Conservation (phyloP, 306 rosid genomes). For the Gleditsia sinensis region DNA sequence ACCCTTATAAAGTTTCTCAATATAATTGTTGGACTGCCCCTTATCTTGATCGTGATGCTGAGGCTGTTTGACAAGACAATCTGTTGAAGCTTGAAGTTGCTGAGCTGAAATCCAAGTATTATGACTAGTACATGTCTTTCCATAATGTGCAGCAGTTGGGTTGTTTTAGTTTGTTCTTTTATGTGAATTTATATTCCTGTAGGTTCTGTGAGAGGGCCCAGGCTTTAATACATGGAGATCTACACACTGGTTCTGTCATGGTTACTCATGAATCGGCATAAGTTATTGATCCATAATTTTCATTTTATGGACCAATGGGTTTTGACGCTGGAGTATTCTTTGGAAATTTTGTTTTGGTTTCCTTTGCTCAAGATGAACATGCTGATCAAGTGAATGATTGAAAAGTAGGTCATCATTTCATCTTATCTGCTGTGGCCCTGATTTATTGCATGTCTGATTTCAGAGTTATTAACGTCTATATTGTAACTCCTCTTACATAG, state of each 20-base stretch:
- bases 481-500: not conserved
- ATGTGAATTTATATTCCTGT: conserved; percentile 25
- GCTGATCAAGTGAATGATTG: conserved; percentile 70
- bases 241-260: conserved; percentile 92
- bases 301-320: conserved; percentile 96
- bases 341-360: conserved; percentile 87
- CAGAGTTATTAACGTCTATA: conserved; percentile 14
- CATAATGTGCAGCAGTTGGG: not conserved
- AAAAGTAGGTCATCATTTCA: conserved; percentile 49
- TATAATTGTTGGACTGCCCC: conserved; percentile 81
- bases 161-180: not conserved
- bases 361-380: conserved; percentile 93
- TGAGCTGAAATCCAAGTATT: conserved; percentile 80
- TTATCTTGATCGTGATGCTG: conserved; percentile 76
- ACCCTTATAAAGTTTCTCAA: conserved; percentile 84
- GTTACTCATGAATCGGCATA: conserved; percentile 82
- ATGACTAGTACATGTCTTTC: not conserved
- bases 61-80: conserved; percentile 84
- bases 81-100: conserved; percentile 82
- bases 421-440: not conserved
- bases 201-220: conserved; percentile 91
- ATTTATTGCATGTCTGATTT: not conserved
- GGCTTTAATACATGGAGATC: conserved; percentile 91
- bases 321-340: conserved; percentile 86
- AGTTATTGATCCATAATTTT: conserved; percentile 93